These are phyloP conservation scores for Fonsecaea pedrosoi DNA, from an alignment of 2,329 filamentous ascomycete genomes.

Conservation along the genomic window DNA sequence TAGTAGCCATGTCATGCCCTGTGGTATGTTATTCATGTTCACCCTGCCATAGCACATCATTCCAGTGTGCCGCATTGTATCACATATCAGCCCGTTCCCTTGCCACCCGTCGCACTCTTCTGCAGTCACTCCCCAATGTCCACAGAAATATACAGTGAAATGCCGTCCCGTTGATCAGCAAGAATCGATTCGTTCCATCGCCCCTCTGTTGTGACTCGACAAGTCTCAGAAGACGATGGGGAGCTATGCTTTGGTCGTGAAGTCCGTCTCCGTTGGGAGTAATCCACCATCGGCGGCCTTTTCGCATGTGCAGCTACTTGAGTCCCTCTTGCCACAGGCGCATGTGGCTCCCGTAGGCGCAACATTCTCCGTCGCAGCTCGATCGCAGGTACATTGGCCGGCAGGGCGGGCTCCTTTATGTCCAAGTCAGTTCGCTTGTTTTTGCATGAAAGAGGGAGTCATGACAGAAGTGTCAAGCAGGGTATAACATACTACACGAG, in stretches of 20 bases:
- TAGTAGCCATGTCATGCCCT: not conserved
- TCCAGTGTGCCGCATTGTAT: not conserved
- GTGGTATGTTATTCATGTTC: not conserved
- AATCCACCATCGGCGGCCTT: constrained; percentile 69
- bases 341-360: constrained; percentile 68
- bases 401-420: constrained; percentile 70
- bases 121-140: not conserved
- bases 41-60: not conserved
- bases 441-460: not conserved
- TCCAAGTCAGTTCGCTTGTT: constrained; percentile 12
- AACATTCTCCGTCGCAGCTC: constrained; percentile 73
- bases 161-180: not conserved
- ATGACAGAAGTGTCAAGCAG: not conserved
- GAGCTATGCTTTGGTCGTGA: constrained; percentile 68
- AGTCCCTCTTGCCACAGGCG: constrained; percentile 76
- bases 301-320: constrained; percentile 84
- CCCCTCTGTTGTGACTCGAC: not conserved
- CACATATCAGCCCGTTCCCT: not conserved
- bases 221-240: not conserved
- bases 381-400: constrained; percentile 81
- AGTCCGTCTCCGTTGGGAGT: constrained; percentile 80
- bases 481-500: constrained; percentile 71
- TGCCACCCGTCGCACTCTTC: not conserved
- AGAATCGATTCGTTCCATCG: not conserved
- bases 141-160: not conserved